Evolutionary conservation across 768 basidiomycete species (phyloP), one percentile per base, ranked within the genome.

Genomic region (Tephrocybe sp.): DNA sequence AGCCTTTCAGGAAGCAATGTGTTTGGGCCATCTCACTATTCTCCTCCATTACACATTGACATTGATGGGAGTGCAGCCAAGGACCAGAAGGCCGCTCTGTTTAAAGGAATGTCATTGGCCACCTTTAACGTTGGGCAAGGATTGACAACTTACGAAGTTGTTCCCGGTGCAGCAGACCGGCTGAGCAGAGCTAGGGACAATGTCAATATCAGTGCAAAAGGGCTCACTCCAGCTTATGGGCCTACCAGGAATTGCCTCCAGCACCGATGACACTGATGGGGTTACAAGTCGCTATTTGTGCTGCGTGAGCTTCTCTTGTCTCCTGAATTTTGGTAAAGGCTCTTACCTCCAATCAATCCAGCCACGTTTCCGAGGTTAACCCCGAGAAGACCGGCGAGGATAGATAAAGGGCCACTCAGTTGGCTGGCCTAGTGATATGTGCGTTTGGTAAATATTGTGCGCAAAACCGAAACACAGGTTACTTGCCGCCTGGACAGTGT

Each of bases 101-200:
- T 9, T 20, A 12, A 13, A 39, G 26, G n/a, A 7, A 8, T 19
- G 33, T 36, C 26, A 39, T 35, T 16, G n/a, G 22, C 10, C 36
- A 16, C 35, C 19, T 4, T 40, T 12, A 10, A 34, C 22, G 12
- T 31, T 13, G 6, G n/a, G 22, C 4, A 11, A 14, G 14, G 22
- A 3, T 11, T 16, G 30, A 12, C n/a, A 11, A 53, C 61, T 56
- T 51, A 58, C 62, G 20, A 51, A 62, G 20, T 35, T 39, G 38
- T 55, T 59, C n/a, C 35, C 14, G 6, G 49, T 45, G 52, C 62
- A 62, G 52, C 60, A 62, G 30, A 44, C 62, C 11, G 62, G 20
- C 32, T 62, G 57, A 11, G 49, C 17, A 20, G 33, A 17, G 48
- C 61, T 58, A 33, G 13, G 17, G n/a, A 35, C 38, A 16, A 34